Evolutionary conservation across 768 basidiomycete species (phyloP).

Genomic region (Coprinopsis sp.): DNA sequence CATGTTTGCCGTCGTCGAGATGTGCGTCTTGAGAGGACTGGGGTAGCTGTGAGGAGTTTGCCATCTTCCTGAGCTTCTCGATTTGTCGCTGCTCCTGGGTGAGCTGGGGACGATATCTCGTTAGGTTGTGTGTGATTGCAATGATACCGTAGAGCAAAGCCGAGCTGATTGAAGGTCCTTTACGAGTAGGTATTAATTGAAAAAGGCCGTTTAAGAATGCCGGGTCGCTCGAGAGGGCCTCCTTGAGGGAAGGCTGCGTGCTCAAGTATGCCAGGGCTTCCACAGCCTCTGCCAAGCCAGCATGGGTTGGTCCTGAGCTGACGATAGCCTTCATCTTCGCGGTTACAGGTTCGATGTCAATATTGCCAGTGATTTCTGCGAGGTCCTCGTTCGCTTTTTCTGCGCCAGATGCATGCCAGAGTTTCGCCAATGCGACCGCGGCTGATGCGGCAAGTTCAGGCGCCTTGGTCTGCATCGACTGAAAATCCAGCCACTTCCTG

Average conservation of each 20-base stretch:
- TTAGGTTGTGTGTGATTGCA: constrained; percentile 71
- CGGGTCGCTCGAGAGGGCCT: constrained; percentile 49
- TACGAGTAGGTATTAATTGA: constrained; percentile 50
- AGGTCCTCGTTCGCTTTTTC: constrained; percentile 37
- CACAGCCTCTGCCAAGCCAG: constrained; percentile 57
- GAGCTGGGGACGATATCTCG: constrained; percentile 62
- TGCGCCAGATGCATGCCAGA: constrained; percentile 51
- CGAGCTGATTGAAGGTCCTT: constrained; percentile 32
- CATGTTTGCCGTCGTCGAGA: constrained; percentile 64
- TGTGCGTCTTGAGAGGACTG: constrained; percentile 26
- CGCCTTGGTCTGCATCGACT: constrained; percentile 45
- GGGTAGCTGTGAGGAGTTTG: constrained; percentile 35
- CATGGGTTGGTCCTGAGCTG: constrained; percentile 31
- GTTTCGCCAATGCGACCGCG: constrained; percentile 74
- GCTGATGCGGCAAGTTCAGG: constrained; percentile 52
- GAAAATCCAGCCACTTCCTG: constrained; percentile 62
- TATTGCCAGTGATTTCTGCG: constrained; percentile 16
- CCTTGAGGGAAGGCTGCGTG: constrained; percentile 56
- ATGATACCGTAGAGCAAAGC: constrained; percentile 75
- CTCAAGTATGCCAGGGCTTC: constrained; percentile 88
- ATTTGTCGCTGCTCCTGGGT: constrained; percentile 82
- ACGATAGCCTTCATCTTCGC: constrained; percentile 55
- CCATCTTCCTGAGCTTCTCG: constrained; percentile 73
- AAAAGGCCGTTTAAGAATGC: constrained; percentile 56
- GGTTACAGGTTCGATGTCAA: constrained; percentile 41